These are phyloP conservation scores for Penicillium sp. DNA, from an alignment of 2,329 filamentous ascomycete genomes.

Conservation along the genomic window DNA sequence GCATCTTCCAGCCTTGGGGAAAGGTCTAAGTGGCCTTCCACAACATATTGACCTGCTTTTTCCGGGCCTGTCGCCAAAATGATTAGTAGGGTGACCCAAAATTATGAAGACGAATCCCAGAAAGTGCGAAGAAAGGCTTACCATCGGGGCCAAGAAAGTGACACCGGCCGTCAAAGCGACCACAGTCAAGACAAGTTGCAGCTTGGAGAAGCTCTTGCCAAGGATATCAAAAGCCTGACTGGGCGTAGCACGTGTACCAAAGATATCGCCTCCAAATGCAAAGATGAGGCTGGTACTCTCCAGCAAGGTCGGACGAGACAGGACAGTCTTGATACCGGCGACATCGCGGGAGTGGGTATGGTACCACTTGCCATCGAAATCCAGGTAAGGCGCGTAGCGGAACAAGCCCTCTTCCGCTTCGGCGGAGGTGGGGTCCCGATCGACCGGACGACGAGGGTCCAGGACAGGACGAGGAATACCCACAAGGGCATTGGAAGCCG, in stretches of 20 bases:
- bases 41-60: constrained; percentile 26
- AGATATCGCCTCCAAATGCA: constrained; percentile 82
- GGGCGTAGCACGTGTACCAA: constrained; percentile 81
- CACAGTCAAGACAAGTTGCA: constrained; percentile 81
- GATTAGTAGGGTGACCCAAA: constrained; percentile 12
- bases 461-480: constrained; percentile 77
- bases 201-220: constrained; percentile 90
- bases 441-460: constrained; percentile 83
- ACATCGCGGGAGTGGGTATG: constrained; percentile 83
- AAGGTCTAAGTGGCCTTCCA: constrained; percentile 22
- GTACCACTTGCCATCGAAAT: constrained; percentile 79
- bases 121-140: constrained; percentile 50
- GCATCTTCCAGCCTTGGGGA: constrained; percentile 4
- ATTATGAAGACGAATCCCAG: neutral
- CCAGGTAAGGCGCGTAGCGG: constrained; percentile 73
- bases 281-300: constrained; percentile 92
- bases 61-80: constrained; percentile 15
- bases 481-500: constrained; percentile 71
- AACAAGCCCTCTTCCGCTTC: constrained; percentile 84
- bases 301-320: constrained; percentile 74
- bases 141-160: constrained; percentile 77
- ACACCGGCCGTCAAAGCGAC: constrained; percentile 77
- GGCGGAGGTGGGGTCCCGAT: constrained; percentile 74
- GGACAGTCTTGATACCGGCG: constrained; percentile 70
- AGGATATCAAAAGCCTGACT: constrained; percentile 90